Conservation (phyloP, 2,329 filamentous ascomycete species). For the Aureobasidium sp. region DNA sequence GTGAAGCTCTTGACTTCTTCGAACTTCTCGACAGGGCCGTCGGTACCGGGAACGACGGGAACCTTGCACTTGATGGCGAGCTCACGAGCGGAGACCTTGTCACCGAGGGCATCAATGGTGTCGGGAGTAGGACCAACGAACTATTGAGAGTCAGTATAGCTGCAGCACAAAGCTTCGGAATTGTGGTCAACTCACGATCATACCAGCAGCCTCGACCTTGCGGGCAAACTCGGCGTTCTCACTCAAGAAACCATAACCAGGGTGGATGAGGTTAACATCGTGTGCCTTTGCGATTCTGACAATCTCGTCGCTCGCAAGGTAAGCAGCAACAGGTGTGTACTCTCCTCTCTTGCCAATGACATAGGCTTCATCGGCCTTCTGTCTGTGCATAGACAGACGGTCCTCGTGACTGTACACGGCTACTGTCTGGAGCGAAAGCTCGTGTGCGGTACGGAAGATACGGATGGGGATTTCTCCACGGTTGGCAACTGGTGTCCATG, state of each 20-base stretch:
- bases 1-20: slow-evolving; percentile 97
- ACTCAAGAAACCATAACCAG: slow-evolving; percentile 94
- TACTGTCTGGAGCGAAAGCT: slow-evolving; percentile 90
- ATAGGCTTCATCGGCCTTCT: slow-evolving; percentile 99
- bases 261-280: slow-evolving; percentile 95
- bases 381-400: slow-evolving; percentile 95
- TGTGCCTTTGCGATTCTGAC: slow-evolving; percentile 96
- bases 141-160: slow-evolving; percentile 35
- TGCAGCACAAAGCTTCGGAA: slow-evolving; percentile 12
- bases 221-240: slow-evolving; percentile 96
- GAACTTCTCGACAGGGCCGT: slow-evolving; percentile 74
- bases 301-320: slow-evolving; percentile 93
- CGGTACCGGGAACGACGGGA: slow-evolving; percentile 89
- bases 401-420: slow-evolving; percentile 96
- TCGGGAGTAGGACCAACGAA: slow-evolving; percentile 87
- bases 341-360: slow-evolving; percentile 96
- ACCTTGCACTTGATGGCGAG: slow-evolving; percentile 83
- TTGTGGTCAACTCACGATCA: slow-evolving; percentile 59
- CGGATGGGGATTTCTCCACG: slow-evolving; percentile 90
- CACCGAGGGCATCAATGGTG: slow-evolving; percentile 87
- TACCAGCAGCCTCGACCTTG: slow-evolving; percentile 87
- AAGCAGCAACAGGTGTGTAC: slow-evolving; percentile 92
- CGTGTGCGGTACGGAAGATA: slow-evolving; percentile 96
- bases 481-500: slow-evolving; percentile 66
- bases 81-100: slow-evolving; percentile 92